phyloP scores from a whole-genome alignment of 2,329 filamentous ascomycete species.

The Trichophyton equinum region DNA sequence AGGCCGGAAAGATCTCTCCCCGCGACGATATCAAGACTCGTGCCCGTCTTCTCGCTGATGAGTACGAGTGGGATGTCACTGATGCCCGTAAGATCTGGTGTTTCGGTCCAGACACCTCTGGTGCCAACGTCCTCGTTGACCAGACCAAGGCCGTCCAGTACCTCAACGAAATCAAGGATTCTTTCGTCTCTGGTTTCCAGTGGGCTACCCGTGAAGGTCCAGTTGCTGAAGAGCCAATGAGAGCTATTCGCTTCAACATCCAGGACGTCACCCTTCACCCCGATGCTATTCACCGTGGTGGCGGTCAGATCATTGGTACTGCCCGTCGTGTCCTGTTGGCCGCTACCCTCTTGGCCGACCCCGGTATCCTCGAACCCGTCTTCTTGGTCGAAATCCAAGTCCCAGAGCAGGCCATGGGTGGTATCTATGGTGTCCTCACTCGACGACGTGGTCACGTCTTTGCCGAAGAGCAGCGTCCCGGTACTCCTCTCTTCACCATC shows the following conservation, averaged over 20 bases:
- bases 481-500: conserved; percentile 98
- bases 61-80: conserved; percentile 98
- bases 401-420: conserved; percentile 96
- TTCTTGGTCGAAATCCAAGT: conserved; percentile 99
- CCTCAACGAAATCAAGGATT: conserved; percentile 99
- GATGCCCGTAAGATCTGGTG: conserved; percentile 99
- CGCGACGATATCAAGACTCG: conserved; percentile 99
- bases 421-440: conserved; percentile 98
- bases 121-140: conserved; percentile 96
- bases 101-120: conserved; percentile 95
- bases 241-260: conserved; percentile 94
- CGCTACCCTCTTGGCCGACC: conserved; percentile 77
- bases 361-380: conserved; percentile 87
- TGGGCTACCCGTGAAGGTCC: conserved; percentile 98
- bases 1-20: conserved; percentile 78
- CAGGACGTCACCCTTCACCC: conserved; percentile 99
- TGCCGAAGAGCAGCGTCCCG: conserved; percentile 92
- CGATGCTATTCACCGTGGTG: conserved; percentile 99
- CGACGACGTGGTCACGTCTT: conserved; percentile 98
- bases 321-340: conserved; percentile 96
- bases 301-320: conserved; percentile 97
- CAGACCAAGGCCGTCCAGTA: conserved; percentile 99
- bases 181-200: conserved; percentile 98
- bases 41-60: conserved; percentile 89
- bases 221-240: conserved; percentile 96